A percentile compares a stretch with the other conserved stretches of the same genome.
Conservation (phyloP, 2,329 filamentous ascomycete genomes). For the Fusarium beomiforme region DNA sequence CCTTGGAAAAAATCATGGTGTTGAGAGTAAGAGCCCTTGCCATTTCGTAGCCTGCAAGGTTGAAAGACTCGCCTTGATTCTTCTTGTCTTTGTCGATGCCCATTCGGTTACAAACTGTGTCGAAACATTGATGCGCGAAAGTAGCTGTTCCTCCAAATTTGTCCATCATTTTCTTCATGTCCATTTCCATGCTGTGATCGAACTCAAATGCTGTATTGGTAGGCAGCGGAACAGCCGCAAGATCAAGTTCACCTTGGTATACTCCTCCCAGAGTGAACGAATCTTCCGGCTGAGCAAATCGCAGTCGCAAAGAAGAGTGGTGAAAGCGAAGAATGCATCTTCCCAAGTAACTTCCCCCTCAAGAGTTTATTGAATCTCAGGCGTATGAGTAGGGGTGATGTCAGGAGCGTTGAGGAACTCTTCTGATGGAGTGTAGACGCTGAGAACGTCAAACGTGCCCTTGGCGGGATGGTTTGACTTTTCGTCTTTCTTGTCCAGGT, state of each 20-base stretch:
- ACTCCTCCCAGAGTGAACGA: constrained; percentile 18
- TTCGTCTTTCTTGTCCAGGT: neutral
- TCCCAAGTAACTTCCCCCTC: constrained; percentile 19
- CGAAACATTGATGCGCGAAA: neutral
- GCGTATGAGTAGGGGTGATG: neutral
- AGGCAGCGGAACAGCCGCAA: constrained; percentile 31
- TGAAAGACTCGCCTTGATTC: neutral
- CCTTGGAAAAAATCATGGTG: neutral
- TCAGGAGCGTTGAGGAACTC: constrained; percentile 28
- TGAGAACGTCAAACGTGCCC: constrained; percentile 23
- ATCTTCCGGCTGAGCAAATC: constrained; percentile 6
- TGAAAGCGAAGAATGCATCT: constrained; percentile 20
- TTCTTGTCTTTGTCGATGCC: constrained; percentile 6
- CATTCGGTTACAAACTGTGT: neutral
- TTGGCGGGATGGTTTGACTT: neutral
- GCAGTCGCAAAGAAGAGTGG: constrained; percentile 17
- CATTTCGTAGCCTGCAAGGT: constrained; percentile 17
- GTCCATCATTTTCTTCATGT: constrained; percentile 53
- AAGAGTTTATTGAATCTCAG: constrained; percentile 4
- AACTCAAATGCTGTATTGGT: constrained; percentile 36
- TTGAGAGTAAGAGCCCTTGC: constrained; percentile 2
- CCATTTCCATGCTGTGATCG: constrained; percentile 48
- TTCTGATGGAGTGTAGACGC: constrained; percentile 28
- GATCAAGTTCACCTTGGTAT: constrained; percentile 1
- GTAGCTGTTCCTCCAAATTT: neutral